Evolutionary conservation across 2,329 filamentous ascomycete species (phyloP).

Genomic region (Gaeumannomyces tritici): DNA sequence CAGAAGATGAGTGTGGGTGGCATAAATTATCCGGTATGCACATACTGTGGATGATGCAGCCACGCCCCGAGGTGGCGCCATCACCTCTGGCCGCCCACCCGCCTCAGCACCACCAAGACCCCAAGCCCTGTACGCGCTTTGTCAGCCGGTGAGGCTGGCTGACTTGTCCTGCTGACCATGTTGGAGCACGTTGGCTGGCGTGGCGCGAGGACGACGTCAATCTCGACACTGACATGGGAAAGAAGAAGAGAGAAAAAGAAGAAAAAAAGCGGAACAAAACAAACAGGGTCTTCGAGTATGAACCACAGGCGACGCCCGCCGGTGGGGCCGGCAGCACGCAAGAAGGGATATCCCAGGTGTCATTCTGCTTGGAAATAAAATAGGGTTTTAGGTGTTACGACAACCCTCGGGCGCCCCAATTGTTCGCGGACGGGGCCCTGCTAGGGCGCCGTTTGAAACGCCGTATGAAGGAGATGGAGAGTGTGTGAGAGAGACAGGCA

Average conservation of each 20-base stretch:
- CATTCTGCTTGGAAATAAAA: not conserved
- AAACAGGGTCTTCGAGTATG: not conserved
- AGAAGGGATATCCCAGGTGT: not conserved
- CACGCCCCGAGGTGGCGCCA: not conserved
- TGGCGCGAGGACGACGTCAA: not conserved
- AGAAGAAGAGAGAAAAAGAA: not conserved
- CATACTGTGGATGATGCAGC: not conserved
- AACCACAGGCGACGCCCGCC: not conserved
- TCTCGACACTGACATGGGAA: not conserved
- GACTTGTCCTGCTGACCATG: not conserved
- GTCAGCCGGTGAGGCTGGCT: not conserved
- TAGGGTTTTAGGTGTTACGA: not conserved
- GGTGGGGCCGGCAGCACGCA: not conserved
- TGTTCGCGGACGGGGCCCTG: not conserved
- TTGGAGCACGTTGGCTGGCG: not conserved
- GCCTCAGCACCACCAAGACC: no score
- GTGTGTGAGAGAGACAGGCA: not conserved
- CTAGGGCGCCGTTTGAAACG: not conserved
- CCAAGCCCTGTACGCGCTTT: not conserved
- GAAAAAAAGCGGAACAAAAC: not conserved
- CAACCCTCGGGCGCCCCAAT: not conserved
- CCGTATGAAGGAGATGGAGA: not conserved
- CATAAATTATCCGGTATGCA: no score
- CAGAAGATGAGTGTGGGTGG: not conserved
- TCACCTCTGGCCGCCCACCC: no score